Evolutionary conservation across 2,329 filamentous ascomycete genomes (phyloP), one percentile per base, ranked within the genome.

Genomic region (Chaetomium olivaceum): DNA sequence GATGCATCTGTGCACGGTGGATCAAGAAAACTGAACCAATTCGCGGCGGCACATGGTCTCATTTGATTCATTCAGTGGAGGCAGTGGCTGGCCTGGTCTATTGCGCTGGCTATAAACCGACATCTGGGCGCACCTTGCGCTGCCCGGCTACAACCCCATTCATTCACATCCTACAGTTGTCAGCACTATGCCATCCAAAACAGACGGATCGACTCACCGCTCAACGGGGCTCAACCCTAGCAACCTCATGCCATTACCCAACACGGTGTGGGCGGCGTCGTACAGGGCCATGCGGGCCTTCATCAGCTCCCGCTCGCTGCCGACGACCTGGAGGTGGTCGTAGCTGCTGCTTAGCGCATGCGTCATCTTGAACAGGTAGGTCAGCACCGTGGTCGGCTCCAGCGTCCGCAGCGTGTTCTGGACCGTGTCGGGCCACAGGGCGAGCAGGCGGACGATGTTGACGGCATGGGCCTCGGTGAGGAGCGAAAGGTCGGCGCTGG

Each of bases 281-380:
- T 96, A 96, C 71, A 96, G 79, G 12, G 91, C 90, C 84, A 92
- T 86, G 71, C 92, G 84, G 29, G 90, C 89, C 73, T 79, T 83
- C 82, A 90, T 88, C 62, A 93, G 79, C 75, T 90, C 88, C 33
- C 81, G 82, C 78, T 94, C 91, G 67, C 88, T 91, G 62, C 91
- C 91, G n/a, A 96, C 87, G 62, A 95, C 91, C 74, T 91, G 87
- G 68, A 96, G 82, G 67, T 91, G 88, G 73, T 93, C 91, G 78
- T 96, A 96, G 76, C 89, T 92, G 62, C 86, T 89, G 80, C 89
- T 92, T 62, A 96, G 78, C 29, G 87, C 82, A 77, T 96, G 92
- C 3, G 91, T 91, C 88, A 96, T 91, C 84, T 91, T 92, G 83
- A 94, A 95, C 54, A 95, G 82, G 76, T 94, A 92, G 3, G 79